Conservation (phyloP, 2,329 filamentous ascomycete species). For the Neonectria sp. region DNA sequence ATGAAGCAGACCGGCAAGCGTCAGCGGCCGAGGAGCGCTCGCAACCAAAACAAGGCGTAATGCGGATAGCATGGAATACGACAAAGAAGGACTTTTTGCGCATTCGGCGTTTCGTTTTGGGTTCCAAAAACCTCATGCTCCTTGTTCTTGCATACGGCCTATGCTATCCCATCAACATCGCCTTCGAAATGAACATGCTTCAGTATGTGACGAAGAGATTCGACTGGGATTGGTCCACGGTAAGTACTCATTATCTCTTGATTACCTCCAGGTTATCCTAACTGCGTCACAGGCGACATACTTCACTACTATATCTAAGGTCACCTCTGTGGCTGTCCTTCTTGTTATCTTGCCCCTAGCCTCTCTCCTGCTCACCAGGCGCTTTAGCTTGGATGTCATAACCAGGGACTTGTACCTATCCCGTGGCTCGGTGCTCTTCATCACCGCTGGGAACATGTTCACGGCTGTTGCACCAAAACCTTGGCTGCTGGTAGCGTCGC, state of each 20-base stretch:
- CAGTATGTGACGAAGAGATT: conserved; percentile 70
- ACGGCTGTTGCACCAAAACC: conserved; percentile 55
- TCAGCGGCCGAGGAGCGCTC: conserved; percentile 2
- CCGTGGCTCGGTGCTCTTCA: conserved; percentile 52
- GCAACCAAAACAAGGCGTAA: conserved; percentile 29
- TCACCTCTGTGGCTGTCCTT: conserved; percentile 56
- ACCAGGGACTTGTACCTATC: conserved; percentile 58
- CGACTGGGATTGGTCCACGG: conserved; percentile 62
- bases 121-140: conserved; percentile 55
- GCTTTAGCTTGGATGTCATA: conserved; percentile 48
- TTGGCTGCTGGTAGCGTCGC: conserved; percentile 54
- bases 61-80: conserved; percentile 46
- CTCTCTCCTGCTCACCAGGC: conserved; percentile 52
- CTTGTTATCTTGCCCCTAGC: conserved; percentile 55
- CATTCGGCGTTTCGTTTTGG: conserved; percentile 57
- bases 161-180: conserved; percentile 48
- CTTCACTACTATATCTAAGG: conserved; percentile 56
- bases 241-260: conserved; percentile 31
- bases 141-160: conserved; percentile 53
- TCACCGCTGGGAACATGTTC: conserved; percentile 54
- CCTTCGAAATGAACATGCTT: conserved; percentile 56
- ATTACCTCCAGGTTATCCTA: neutral
- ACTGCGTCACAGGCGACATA: conserved; percentile 54
- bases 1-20: neutral
- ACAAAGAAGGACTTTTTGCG: conserved; percentile 51